A percentile compares a stretch with the other conserved stretches of the same genome.
These are phyloP conservation scores for Acer negundo DNA, from an alignment of 345 rosid species.

Conservation along the genomic window DNA sequence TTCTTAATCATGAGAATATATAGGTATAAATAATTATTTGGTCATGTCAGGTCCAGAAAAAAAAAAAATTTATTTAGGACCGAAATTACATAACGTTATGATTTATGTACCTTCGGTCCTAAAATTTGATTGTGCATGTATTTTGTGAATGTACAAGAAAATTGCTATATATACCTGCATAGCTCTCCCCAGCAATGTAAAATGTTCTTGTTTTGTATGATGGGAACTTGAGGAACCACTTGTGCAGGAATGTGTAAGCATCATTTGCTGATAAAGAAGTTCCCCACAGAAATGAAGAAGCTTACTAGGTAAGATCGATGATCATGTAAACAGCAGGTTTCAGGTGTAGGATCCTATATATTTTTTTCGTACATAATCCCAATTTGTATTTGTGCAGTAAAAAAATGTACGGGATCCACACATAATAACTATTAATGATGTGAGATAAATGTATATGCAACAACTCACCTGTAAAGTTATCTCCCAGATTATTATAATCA, in stretches of 20 bases:
- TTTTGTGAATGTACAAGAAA: background rate
- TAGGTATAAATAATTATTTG: too few species aligned
- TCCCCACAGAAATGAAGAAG: background rate
- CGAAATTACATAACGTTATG: too few species aligned
- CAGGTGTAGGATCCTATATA: too few species aligned
- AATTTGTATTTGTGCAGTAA: too few species aligned
- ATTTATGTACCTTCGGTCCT: too few species aligned
- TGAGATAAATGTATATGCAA: background rate
- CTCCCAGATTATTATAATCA: constrained; percentile 65
- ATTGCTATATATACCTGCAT: constrained; percentile 57
- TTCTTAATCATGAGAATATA: background rate
- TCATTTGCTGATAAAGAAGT: constrained; percentile 59
- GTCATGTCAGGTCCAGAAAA: too few species aligned
- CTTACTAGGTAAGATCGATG: background rate
- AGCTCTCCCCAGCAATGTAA: constrained; percentile 95
- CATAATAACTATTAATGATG: too few species aligned
- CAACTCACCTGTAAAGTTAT: constrained; percentile 69
- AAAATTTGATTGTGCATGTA: too few species aligned
- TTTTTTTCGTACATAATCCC: too few species aligned
- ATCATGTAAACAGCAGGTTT: too few species aligned
- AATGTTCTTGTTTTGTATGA: constrained; percentile 49
- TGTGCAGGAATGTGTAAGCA: constrained; percentile 66
- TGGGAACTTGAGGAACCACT: constrained; percentile 84
- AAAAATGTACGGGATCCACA: too few species aligned
- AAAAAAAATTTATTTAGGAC: too few species aligned